These are phyloP conservation scores for Acarospora socialis DNA, from an alignment of 2,329 filamentous ascomycete genomes.

Conservation along the genomic window DNA sequence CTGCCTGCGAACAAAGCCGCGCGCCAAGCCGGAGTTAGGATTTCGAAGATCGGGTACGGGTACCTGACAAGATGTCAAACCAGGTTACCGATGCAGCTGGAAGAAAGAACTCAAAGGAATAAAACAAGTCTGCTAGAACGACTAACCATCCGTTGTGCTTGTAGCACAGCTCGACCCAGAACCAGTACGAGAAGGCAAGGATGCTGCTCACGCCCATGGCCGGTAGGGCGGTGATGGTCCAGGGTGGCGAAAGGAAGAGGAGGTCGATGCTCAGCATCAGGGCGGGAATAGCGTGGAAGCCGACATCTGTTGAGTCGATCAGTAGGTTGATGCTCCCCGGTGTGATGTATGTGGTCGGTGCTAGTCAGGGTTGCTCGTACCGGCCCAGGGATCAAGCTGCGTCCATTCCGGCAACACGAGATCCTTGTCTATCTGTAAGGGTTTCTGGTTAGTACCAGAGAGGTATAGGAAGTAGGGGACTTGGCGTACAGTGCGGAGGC, in stretches of 20 bases:
- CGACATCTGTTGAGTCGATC: slow-evolving; percentile 23
- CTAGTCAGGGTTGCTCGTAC: slow-evolving; percentile 15
- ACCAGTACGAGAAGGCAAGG: slow-evolving; percentile 47
- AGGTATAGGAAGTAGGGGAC: slow-evolving; percentile 11
- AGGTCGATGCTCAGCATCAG: slow-evolving; percentile 40
- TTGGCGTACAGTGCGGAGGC: slow-evolving; percentile 33
- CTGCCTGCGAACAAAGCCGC: slow-evolving; percentile 54
- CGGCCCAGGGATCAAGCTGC: slow-evolving; percentile 23
- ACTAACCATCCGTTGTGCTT: slow-evolving; percentile 44
- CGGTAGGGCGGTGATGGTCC: slow-evolving; percentile 39
- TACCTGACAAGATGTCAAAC: slow-evolving; percentile 40
- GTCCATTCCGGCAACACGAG: slow-evolving; percentile 36
- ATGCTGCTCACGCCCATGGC: slow-evolving; percentile 34
- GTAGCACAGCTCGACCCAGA: slow-evolving; percentile 49
- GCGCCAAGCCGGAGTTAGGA: slow-evolving; percentile 52
- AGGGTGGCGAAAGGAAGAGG: slow-evolving; percentile 45
- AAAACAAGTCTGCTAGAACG: slow-evolving; percentile 33
- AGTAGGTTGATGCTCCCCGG: slow-evolving; percentile 20
- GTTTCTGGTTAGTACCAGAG: slow-evolving; percentile 5
- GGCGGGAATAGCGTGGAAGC: slow-evolving; percentile 39
- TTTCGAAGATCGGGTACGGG: slow-evolving; percentile 70
- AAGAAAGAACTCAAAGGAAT: background rate
- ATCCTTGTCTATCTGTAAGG: slow-evolving; percentile 26
- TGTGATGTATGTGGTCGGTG: background rate
- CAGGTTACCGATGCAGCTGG: background rate